A percentile compares a stretch with the other conserved stretches of the same genome.
Evolutionary conservation across 495 filamentous ascomycete genomes (phyloP).

Genomic region (Tuber calosporum): DNA sequence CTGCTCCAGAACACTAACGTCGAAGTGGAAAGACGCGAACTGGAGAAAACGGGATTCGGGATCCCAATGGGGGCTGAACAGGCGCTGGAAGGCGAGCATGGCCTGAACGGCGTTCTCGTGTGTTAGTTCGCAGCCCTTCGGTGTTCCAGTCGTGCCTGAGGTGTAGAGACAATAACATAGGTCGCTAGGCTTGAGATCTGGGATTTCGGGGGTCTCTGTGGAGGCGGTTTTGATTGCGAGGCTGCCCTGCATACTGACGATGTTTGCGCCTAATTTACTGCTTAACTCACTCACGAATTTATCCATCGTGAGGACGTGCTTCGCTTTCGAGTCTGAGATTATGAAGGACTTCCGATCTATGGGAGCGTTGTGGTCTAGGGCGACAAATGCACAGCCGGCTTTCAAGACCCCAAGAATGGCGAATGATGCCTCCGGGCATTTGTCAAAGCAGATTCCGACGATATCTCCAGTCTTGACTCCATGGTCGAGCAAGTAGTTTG

Average conservation of each 20-base stretch:
- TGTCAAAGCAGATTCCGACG: slow-evolving; percentile 73
- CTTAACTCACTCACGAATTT: slow-evolving; percentile 40
- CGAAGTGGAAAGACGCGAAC: slow-evolving; percentile 84
- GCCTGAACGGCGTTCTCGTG: slow-evolving; percentile 70
- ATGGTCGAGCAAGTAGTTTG: slow-evolving; percentile 47
- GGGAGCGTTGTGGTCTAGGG: slow-evolving; percentile 61
- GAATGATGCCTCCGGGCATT: slow-evolving; percentile 69
- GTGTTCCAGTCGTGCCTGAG: slow-evolving; percentile 71
- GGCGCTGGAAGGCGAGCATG: slow-evolving; percentile 63
- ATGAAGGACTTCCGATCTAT: slow-evolving; percentile 59
- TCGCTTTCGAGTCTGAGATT: slow-evolving; percentile 54
- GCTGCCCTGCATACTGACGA: slow-evolving; percentile 45
- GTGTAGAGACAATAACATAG: slow-evolving; percentile 71
- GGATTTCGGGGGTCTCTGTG: slow-evolving; percentile 32
- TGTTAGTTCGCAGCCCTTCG: slow-evolving; percentile 69
- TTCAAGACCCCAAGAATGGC: slow-evolving; percentile 75
- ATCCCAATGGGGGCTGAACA: slow-evolving; percentile 64
- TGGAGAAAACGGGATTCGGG: slow-evolving; percentile 67
- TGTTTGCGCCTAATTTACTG: slow-evolving; percentile 38
- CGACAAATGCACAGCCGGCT: slow-evolving; percentile 73
- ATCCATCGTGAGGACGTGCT: slow-evolving; percentile 49
- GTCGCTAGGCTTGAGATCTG: slow-evolving; percentile 45
- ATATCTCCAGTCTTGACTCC: slow-evolving; percentile 48
- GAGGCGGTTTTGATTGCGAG: slow-evolving; percentile 38
- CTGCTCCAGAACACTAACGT: slow-evolving; percentile 79